Base-by-base conservation (phyloP, 1,284 basidiomycete species). In the Heterobasidion parviporum region DNA sequence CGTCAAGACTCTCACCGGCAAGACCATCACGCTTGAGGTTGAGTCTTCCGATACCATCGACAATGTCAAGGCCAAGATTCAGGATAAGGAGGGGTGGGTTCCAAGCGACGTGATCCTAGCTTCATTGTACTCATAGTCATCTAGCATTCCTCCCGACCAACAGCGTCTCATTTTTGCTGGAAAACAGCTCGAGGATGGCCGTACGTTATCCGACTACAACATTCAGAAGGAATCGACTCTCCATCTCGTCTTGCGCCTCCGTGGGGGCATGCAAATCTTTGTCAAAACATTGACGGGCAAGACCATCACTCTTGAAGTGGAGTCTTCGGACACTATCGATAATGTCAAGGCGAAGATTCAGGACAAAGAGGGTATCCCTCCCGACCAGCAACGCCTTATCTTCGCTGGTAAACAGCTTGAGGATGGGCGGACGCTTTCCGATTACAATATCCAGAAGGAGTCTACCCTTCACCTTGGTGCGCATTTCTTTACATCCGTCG, bases 161-260 rank as follows among this genome's bases (percentile, higher is more conserved):
- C 95, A 98, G 74, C 93, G 95, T 64, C 76, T 98, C 72, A 98
- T 98, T 80, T 98, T 98, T 70, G 95, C 95, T 55, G 95, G 90
- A 62, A 92, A 93, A 76, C 91, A 93, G 72, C 80, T 94, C 41
- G 86, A 90, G 68, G 87, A 90, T 61, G 87, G 87, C 15, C 81
- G 87, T 47, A 88, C 87, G 38, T 77, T 89, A n/a, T 87, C 85
- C 38, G 88, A 91, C 65, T 91, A 92, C 76, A 93, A 90, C 70
- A 86, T 86, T 49, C 83, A 85, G 78, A 85, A 86, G 69, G 83
- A 86, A 65, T 82, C 80, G 0, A 94, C 92, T 49, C 87, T 94
- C 58, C 91, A 94, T 69, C 82, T 94, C 32, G 82, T 84, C 49
- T 83, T 94, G 61, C 89, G 90, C 72, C 84, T 94, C 54, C 88